Conservation (phyloP, 1,284 basidiomycete genomes). For the Phenoliferia sp. region DNA sequence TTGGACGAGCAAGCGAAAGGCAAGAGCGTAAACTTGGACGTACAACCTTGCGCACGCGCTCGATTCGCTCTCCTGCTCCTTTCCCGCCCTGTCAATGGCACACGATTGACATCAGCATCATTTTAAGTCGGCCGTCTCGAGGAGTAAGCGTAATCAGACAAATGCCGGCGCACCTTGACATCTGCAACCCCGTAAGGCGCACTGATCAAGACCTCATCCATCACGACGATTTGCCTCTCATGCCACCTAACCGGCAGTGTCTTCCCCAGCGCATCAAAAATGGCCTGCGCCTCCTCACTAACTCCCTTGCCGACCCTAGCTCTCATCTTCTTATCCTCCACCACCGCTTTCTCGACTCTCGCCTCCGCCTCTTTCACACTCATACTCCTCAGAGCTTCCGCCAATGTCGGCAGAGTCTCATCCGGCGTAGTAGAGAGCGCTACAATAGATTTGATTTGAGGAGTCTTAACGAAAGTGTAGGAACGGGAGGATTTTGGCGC, state of each 20-base stretch:
- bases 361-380: conserved; percentile 3
- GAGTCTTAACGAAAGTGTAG: conserved; percentile 18
- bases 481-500: background rate
- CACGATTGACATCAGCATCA: background rate
- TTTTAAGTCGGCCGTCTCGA: background rate
- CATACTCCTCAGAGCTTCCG: background rate
- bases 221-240: conserved; percentile 15
- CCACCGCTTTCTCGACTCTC: conserved; percentile 12
- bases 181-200: conserved; percentile 9
- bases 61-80: background rate
- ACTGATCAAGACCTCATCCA: conserved; percentile 28
- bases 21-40: background rate
- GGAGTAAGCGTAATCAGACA: background rate
- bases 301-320: conserved; percentile 10
- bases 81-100: background rate
- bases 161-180: conserved; percentile 8
- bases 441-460: conserved; percentile 15
- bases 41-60: background rate
- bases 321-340: background rate
- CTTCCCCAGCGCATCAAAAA: conserved; percentile 24
- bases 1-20: background rate
- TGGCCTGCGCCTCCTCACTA: conserved; percentile 14
- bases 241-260: conserved; percentile 28
- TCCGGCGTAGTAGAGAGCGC: conserved; percentile 15
- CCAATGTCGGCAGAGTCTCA: background rate